These are phyloP conservation scores for Closterium sp. DNA, from an alignment of 139 green algal species.

Conservation along the genomic window DNA sequence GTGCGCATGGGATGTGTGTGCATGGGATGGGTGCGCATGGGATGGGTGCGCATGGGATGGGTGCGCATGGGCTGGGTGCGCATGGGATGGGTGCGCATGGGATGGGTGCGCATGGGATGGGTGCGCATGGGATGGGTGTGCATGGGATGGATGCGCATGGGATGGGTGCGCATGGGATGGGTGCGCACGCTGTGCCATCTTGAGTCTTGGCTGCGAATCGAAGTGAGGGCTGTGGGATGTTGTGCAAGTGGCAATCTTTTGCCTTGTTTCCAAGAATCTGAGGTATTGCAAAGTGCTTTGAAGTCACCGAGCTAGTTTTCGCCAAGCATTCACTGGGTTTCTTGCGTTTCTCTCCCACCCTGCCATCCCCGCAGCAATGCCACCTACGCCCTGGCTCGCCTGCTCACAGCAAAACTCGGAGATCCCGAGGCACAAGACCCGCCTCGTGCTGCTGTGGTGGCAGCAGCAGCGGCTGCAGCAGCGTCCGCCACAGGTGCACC, in stretches of 20 bases:
- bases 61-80: neutral
- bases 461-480: neutral
- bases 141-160: too few relatives aligned
- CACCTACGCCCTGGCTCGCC: neutral
- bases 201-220: neutral
- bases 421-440: neutral
- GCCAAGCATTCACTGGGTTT: neutral
- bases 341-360: neutral
- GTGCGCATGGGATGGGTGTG: too few relatives aligned
- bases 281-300: too few relatives aligned
- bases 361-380: neutral
- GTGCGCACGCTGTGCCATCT: neutral
- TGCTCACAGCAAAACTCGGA: neutral
- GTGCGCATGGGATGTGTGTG: too few relatives aligned
- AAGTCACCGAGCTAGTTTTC: neutral
- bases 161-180: neutral
- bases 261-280: neutral
- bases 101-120: too few relatives aligned
- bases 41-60: neutral
- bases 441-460: neutral
- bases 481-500: neutral
- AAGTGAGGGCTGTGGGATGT: neutral
- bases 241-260: neutral
- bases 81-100: too few relatives aligned
- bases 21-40: slow-evolving; percentile 15